Base-by-base conservation (phyloP, 139 green algal species). In the Micractinium sp. region DNA sequence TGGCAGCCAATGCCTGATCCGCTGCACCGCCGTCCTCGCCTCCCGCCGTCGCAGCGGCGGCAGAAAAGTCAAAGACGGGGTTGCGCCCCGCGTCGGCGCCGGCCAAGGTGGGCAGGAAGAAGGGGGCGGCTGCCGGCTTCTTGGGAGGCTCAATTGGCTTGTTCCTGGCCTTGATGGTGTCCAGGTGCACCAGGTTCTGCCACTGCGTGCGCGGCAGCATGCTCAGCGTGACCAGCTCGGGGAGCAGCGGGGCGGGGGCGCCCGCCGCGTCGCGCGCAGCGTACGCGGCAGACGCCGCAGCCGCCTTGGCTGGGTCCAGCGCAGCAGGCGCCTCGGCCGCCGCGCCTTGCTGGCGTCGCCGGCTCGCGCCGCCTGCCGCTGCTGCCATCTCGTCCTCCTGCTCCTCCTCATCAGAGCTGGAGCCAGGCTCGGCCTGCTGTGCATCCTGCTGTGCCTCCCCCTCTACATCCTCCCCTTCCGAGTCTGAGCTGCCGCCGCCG, bases 21-120 rank as follows among this genome's bases (percentile, higher is more conserved):
- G 78, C 53, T 25, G 39, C 73, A 56, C 63, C 73, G 36, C 27
- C 82, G 63, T 14, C 33, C 5, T 66, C 66, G n/a, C 69, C 36
- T 20, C 66, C 67, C 27, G 39, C 25, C 9, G 80, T 5, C 35
- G 78, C 35, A 7, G 76, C 56, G 0, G 66, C 38, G 1, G 19
- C 61, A 0, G 22, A 38, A 14, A 86, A 81, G 47, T 94, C 94
- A 85, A 97, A 97, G 2, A 96, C 90, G 1, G 95, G 94, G 35
- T 96, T 85, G 25, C 81, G 41, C 25, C 87, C 80, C 27, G 82
- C 90, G 67, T 90, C 67, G 29, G 56, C 86, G 0, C 88, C 91
- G 9, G 94, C 89, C 2, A 97, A 63, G 0, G 97, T 98, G 20
- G 98, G 98, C 81, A 99, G 93, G 96, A 99, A 99, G 93, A 99